Evolutionary conservation across 2,329 filamentous ascomycete genomes (phyloP), one percentile per base, ranked within the genome.

Genomic region (Neoascochyta sp.): DNA sequence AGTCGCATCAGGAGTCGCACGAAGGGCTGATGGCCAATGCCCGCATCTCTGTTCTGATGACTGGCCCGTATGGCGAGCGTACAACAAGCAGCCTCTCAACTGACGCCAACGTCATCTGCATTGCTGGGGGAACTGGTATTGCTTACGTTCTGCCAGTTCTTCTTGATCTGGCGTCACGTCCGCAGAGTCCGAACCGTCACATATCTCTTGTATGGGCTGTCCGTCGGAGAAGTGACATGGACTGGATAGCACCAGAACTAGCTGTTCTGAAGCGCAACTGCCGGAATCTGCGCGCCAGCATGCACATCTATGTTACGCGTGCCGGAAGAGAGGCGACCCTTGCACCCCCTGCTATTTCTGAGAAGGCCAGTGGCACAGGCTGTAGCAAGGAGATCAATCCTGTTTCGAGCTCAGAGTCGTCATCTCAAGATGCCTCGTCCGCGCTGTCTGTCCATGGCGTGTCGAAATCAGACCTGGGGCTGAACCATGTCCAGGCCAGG

Each of bases 81-180:
- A 54, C 51, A 7, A 49, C 53, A 18, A 40, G 36, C 22, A 37
- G 45, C 9, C 44, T 58, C 7, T 19, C 42, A 8, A 19, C 36
- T 4, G 43, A 45, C 16, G 43, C 51, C 3, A 63, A 64, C 32
- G 31, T 62, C 27, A 45, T 64, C 16, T 56, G 52, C 32, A 53
- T 64, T 9, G 58, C 60, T 8, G 60, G 60, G 14, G 60, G 60
- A 7, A 62, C 60, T 2, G 60, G 60, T 17, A 60, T 64, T 26
- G 51, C 60, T 2, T 64, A 60, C 39, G 51, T 56, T n/a, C 51
- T 64, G 7, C 60, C 60, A 8, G 48, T 62, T 6, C 47, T 62
- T 5, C 48, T 57, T 1, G 47, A 52, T 22, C 44, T 58, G 9
- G 45, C 54, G 9, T 46, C 50, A 0, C 41, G 43, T 5, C 43